Evolutionary conservation across 2,329 filamentous ascomycete genomes (phyloP).

Genomic region (Intubia oerlemansii): DNA sequence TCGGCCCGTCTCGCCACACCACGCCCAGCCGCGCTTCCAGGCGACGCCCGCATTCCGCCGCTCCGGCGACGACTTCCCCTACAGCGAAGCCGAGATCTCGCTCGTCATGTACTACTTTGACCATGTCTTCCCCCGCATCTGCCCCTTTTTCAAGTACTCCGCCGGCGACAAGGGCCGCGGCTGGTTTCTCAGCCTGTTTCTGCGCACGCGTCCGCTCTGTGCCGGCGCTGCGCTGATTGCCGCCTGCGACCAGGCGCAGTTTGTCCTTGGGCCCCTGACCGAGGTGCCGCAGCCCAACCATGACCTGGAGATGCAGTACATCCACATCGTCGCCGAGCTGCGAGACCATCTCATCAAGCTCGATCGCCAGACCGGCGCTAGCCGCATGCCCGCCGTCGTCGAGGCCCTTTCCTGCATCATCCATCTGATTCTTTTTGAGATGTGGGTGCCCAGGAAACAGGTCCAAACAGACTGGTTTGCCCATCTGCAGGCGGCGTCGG

Average conservation of each 20-base stretch:
- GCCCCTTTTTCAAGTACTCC: constrained; percentile 2
- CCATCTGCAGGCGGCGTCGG: constrained; percentile 3
- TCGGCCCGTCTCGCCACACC: not conserved
- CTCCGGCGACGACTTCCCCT: not conserved
- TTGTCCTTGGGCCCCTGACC: constrained; percentile 4
- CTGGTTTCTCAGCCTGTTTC: constrained; percentile 4
- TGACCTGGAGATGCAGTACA: constrained; percentile 5
- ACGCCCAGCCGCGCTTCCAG: not conserved
- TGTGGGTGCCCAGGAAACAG: constrained; percentile 3
- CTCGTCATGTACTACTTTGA: constrained; percentile 5
- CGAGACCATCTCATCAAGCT: constrained; percentile 3
- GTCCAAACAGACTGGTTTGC: constrained; percentile 2
- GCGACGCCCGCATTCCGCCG: not conserved
- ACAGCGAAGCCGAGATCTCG: constrained; percentile 3
- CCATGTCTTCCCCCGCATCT: constrained; percentile 4
- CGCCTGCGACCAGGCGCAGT: constrained; percentile 5
- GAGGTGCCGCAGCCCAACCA: constrained; percentile 3
- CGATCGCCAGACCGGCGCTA: constrained; percentile 1
- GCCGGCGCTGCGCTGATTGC: constrained; percentile 2
- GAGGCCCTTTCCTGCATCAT: constrained; percentile 4
- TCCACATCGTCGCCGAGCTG: constrained; percentile 3
- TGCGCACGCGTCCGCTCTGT: constrained; percentile 3
- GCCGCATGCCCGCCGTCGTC: constrained; percentile 4
- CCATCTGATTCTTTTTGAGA: constrained; percentile 3
- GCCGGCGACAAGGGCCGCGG: constrained; percentile 4